Evolutionary conservation across 2,329 filamentous ascomycete species (phyloP).

Genomic region (Cytospora paraplurivora): DNA sequence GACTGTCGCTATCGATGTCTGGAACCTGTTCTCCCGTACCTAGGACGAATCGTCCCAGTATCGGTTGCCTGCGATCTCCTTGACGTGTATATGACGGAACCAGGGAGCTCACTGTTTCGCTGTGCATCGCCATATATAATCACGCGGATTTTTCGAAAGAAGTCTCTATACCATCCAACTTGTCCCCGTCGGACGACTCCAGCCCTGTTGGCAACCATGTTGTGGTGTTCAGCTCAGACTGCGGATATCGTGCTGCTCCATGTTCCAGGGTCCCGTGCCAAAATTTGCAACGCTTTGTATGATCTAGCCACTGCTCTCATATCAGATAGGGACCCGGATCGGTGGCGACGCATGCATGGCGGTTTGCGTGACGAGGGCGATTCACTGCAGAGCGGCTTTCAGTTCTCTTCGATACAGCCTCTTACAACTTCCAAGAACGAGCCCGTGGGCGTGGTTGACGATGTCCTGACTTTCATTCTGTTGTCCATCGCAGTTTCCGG

Average conservation of each 20-base stretch:
- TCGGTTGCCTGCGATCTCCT: constrained; percentile 50
- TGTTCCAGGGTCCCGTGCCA: constrained; percentile 44
- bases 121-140: constrained; percentile 51
- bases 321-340: constrained; percentile 41
- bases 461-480: constrained; percentile 49
- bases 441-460: constrained; percentile 42
- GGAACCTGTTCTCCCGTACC: constrained; percentile 43
- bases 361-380: constrained; percentile 40
- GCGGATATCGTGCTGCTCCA: constrained; percentile 48
- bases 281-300: constrained; percentile 43
- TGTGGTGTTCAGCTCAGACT: constrained; percentile 52
- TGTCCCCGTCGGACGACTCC: constrained; percentile 46
- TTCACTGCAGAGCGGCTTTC: constrained; percentile 33
- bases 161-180: constrained; percentile 44
- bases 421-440: constrained; percentile 40
- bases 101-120: constrained; percentile 46
- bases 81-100: constrained; percentile 50
- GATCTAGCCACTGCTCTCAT: constrained; percentile 41
- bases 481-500: constrained; percentile 50
- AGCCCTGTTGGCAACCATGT: constrained; percentile 49
- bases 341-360: constrained; percentile 42
- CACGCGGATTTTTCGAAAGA: constrained; percentile 48
- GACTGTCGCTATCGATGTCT: constrained; percentile 46
- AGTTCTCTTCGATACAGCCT: constrained; percentile 33
- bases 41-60: constrained; percentile 43